A percentile compares a stretch with the other conserved stretches of the same genome.
Conservation (phyloP, 106 monocot species). For the Ottelia alismoides region DNA sequence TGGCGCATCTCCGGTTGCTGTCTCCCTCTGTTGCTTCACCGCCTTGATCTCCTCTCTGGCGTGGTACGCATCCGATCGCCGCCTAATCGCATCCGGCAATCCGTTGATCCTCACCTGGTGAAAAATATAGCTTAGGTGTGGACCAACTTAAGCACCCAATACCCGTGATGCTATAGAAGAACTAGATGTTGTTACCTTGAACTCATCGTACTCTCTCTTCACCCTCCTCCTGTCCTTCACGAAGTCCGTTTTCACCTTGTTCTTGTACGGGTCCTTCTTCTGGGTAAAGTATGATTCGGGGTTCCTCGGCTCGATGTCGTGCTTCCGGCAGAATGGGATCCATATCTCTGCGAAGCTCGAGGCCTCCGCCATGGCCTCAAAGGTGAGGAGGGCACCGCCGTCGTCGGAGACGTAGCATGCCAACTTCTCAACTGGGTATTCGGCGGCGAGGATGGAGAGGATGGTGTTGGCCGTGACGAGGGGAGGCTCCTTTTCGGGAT, state of each 20-base stretch:
- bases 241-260: conserved; percentile 57
- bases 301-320: too few species aligned
- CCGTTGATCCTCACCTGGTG: conserved; percentile 68
- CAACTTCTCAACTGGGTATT: too few species aligned
- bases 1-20: conserved; percentile 28
- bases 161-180: too few species aligned
- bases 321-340: too few species aligned
- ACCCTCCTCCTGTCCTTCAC: conserved; percentile 53
- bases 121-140: too few species aligned
- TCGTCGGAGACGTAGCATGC: conserved; percentile 68
- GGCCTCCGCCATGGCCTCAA: too few species aligned
- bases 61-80: conserved; percentile 67
- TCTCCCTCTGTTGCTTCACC: conserved; percentile 43
- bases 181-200: too few species aligned
- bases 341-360: too few species aligned
- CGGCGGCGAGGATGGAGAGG: too few species aligned
- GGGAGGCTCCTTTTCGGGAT: too few species aligned
- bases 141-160: too few species aligned
- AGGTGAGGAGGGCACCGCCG: conserved; percentile 63
- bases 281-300: conserved; percentile 25
- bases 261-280: conserved; percentile 51
- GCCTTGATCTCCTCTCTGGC: conserved; percentile 77
- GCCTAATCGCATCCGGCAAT: conserved; percentile 58
- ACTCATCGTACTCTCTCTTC: conserved; percentile 84
- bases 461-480: too few species aligned